These are phyloP conservation scores for Solanum commersonii DNA, from an alignment of 257 asterid genomes.

Conservation along the genomic window DNA sequence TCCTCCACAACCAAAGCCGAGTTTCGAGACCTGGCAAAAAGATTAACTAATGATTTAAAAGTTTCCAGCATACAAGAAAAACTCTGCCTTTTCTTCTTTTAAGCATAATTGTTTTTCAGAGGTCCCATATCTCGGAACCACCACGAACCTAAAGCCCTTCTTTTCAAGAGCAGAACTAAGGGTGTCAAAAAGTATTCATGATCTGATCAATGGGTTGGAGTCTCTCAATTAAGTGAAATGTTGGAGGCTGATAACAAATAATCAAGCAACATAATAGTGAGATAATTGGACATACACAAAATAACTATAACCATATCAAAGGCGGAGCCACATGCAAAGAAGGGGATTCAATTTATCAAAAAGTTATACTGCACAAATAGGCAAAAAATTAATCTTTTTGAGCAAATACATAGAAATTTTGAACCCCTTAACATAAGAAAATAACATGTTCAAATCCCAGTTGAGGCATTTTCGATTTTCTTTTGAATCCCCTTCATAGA, in stretches of 20 bases:
- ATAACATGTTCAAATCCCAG: neutral
- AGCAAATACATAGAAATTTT: no score
- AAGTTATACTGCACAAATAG: no score
- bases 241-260: neutral
- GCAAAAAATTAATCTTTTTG: no score
- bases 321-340: neutral
- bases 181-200: neutral
- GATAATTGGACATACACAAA: neutral
- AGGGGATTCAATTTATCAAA: neutral
- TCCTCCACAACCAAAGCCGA: constrained; percentile 46
- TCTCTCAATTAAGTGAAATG: neutral
- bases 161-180: neutral
- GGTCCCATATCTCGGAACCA: neutral
- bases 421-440: no score
- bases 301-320: neutral
- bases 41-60: neutral
- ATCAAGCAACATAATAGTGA: no score
- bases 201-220: neutral
- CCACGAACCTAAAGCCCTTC: neutral
- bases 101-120: no score
- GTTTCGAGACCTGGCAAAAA: constrained; percentile 27
- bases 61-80: neutral
- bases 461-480: neutral
- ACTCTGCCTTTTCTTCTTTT: neutral
- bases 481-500: neutral